Conservation (phyloP, 805 yeast genomes). For the Ogataea zsoltii region DNA sequence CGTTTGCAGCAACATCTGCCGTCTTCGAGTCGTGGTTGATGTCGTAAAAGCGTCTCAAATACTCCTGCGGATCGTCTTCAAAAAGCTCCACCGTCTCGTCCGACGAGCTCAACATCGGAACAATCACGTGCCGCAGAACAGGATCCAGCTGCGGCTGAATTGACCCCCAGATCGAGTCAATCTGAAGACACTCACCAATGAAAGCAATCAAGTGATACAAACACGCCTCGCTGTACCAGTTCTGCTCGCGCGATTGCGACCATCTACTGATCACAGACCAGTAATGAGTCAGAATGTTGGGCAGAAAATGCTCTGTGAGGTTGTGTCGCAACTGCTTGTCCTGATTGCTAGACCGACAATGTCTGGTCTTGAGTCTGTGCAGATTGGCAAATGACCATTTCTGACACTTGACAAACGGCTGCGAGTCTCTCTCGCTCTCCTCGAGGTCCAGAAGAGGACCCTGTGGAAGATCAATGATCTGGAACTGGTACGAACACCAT, state of each 20-base stretch:
- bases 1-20: constrained; percentile 51
- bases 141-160: constrained; percentile 66
- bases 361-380: constrained; percentile 64
- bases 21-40: constrained; percentile 48
- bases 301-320: constrained; percentile 61
- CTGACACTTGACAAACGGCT: constrained; percentile 64
- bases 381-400: constrained; percentile 88
- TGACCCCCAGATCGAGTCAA: constrained; percentile 60
- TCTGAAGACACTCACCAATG: constrained; percentile 54
- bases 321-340: constrained; percentile 27
- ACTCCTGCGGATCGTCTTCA: constrained; percentile 87
- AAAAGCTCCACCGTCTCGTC: constrained; percentile 69
- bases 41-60: constrained; percentile 70
- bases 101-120: constrained; percentile 72
- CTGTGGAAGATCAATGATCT: constrained; percentile 53
- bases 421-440: constrained; percentile 43
- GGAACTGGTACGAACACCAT: constrained; percentile 75
- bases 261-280: constrained; percentile 66
- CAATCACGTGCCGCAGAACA: constrained; percentile 69
- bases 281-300: constrained; percentile 63
- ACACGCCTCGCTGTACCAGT: constrained; percentile 68
- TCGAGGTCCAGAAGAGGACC: constrained; percentile 43
- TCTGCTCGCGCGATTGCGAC: constrained; percentile 45
- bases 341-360: constrained; percentile 34
- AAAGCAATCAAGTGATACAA: constrained; percentile 64